Percentiles rank a stretch among this genome's conserved stretches.
Conservation (phyloP, 441 rosid species). For the Capsella rubella region DNA sequence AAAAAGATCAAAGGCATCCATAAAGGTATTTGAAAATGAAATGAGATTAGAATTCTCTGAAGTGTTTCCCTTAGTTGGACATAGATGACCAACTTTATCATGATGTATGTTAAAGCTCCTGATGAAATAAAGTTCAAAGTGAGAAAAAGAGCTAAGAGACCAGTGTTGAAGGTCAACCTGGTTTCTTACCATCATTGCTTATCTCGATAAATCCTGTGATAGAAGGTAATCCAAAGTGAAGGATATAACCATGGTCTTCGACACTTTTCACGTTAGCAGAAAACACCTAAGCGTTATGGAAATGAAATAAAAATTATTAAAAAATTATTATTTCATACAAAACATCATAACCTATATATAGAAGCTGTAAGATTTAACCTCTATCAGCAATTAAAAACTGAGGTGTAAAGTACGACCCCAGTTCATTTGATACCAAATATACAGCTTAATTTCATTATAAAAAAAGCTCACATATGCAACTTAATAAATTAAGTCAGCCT, state of each 20-base stretch:
- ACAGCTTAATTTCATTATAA: conserved; percentile 1
- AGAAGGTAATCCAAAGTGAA: conserved; percentile 87
- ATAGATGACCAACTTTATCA: conserved; percentile 9
- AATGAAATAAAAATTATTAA: conserved; percentile 31
- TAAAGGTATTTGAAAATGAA: conserved; percentile 21
- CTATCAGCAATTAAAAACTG: background rate
- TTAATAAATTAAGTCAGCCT: conserved; percentile 10
- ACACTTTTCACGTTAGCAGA: conserved; percentile 81
- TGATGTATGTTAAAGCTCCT: conserved; percentile 6
- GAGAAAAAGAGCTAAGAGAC: conserved; percentile 4
- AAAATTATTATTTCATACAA: conserved; percentile 23
- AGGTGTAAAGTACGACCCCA: background rate
- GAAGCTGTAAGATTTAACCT: background rate
- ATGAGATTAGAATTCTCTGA: background rate
- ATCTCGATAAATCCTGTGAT: conserved; percentile 80
- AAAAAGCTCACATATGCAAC: conserved; percentile 22
- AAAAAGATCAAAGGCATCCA: conserved; percentile 31
- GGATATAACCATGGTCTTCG: conserved; percentile 98
- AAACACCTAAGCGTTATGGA: conserved; percentile 60
- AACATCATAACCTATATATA: conserved; percentile 13
- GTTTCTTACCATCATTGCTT: conserved; percentile 58
- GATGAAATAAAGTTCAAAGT: conserved; percentile 17
- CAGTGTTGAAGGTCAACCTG: conserved; percentile 22
- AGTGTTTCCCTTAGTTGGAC: conserved; percentile 16
- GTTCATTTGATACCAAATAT: conserved; percentile 25